Base-by-base conservation (phyloP, 768 basidiomycete species). In the Boletellus ananiceps region DNA sequence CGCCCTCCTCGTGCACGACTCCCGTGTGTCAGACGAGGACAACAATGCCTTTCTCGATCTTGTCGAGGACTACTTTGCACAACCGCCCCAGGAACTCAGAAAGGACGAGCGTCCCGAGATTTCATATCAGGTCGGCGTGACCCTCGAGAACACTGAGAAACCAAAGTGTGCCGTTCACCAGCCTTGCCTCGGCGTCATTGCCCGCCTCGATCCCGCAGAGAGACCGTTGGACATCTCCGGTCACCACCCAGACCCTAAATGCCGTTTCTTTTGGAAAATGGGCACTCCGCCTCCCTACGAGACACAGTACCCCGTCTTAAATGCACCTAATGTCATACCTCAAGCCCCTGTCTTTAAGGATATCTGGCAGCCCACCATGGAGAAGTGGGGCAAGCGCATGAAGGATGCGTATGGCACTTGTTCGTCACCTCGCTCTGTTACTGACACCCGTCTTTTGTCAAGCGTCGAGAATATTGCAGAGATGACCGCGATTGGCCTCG, bases 121-220 rank as follows among this genome's bases (percentile, higher is more conserved):
- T 11, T 83, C 87, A 47, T 97, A 92, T 67, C 94, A 97, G 69
- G 84, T 92, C 36, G 93, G 94, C 2, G 92, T 93, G 5, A 96
- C 93, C 5, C 81, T 95, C n/a, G 92, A 94, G 70, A 93, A 94
- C 66, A 97, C 93, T 2, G 94, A 96, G 71, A 92, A 90, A 60
- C 86, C 87, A 33, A 88, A 82, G 64, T 92, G 89, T 65, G 87
- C 89, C 4, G 83, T 81, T 9, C 80, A 93, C 61, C 84, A 88
- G 41, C 82, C 88, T 11, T 98, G 94, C 63, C 75, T 90, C 36
- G 73, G 74, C 35, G 75, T 97, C 50, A 97, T 97, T 56, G 79
- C 80, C 44, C 72, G 72, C 3, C 74, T 98, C 19, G 88, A 88
- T 34, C 83, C 84, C 3, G 68, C 77, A 0, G 90, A 98, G 61